phyloP scores from a whole-genome alignment of 2,329 filamentous ascomycete species.

The Trichoderma sp. region DNA sequence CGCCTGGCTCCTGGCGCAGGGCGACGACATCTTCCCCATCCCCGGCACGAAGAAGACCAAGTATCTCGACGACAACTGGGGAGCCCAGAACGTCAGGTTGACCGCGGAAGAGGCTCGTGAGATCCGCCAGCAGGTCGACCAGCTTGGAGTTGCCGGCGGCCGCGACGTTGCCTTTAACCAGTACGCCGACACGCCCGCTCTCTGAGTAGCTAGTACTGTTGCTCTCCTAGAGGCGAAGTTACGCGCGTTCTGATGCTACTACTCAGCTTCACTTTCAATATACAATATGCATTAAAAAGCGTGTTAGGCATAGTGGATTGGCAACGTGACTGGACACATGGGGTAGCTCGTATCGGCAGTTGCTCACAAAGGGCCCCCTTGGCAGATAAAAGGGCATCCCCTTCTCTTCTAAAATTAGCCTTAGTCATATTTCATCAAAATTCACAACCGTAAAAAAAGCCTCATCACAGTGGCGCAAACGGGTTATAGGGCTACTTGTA shows the following conservation, averaged over 20 bases:
- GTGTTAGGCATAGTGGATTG: slow-evolving; percentile 14
- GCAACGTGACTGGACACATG: slow-evolving; percentile 15
- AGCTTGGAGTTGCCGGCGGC: slow-evolving; percentile 18
- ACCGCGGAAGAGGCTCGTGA: slow-evolving; percentile 11
- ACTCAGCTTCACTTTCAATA: background rate
- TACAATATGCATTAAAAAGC: background rate
- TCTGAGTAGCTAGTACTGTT: background rate
- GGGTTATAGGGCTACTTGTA: background rate
- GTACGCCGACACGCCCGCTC: slow-evolving; percentile 21
- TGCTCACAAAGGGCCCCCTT: slow-evolving; percentile 2
- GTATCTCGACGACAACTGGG: slow-evolving; percentile 53
- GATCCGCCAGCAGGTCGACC: slow-evolving; percentile 15
- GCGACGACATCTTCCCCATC: slow-evolving; percentile 63
- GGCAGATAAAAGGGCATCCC: background rate
- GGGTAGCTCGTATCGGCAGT: slow-evolving; percentile 17
- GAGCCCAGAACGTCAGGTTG: slow-evolving; percentile 40
- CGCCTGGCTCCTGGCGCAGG: slow-evolving; percentile 66
- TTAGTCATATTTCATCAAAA: background rate
- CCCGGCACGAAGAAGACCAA: slow-evolving; percentile 54
- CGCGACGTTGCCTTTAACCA: slow-evolving; percentile 1
- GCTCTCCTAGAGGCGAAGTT: background rate
- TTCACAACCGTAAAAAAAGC: slow-evolving; percentile 1
- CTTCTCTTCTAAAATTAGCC: slow-evolving; percentile 18
- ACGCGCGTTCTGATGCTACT: background rate
- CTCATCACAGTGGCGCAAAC: background rate